Evolutionary conservation across 1,139 yeast species (phyloP).

Genomic region (Kluyveromyces sp.): DNA sequence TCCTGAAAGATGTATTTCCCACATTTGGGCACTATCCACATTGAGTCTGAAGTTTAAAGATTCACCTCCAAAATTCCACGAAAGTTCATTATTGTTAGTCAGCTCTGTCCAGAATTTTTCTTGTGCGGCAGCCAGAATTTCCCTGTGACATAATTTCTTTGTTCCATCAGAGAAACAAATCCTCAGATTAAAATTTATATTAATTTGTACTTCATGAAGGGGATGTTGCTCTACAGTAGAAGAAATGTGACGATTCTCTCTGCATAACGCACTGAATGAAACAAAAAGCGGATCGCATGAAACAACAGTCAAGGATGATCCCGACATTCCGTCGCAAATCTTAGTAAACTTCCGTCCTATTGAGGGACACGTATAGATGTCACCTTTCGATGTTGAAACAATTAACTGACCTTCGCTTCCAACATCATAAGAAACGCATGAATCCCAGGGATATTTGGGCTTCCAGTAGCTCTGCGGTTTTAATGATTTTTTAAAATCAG

Average conservation of each 20-base stretch:
- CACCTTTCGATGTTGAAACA: constrained; percentile 61
- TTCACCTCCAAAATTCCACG: constrained; percentile 8
- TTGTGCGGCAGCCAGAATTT: constrained; percentile 18
- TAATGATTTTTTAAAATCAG: constrained; percentile 1
- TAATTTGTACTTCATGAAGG: neutral
- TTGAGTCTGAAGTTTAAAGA: constrained; percentile 8
- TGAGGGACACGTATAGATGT: constrained; percentile 40
- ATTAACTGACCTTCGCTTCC: constrained; percentile 64
- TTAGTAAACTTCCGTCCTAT: constrained; percentile 2
- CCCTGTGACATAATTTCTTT: constrained; percentile 11
- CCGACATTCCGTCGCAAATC: constrained; percentile 1
- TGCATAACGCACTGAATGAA: constrained; percentile 63
- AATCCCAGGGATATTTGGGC: constrained; percentile 22
- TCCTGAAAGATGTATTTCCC: constrained; percentile 12
- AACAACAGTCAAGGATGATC: constrained; percentile 37
- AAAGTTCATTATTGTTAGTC: constrained; percentile 6
- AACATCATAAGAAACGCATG: constrained; percentile 55
- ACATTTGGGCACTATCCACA: constrained; percentile 4
- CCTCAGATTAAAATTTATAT: neutral
- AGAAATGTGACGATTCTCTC: constrained; percentile 36
- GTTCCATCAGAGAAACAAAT: neutral
- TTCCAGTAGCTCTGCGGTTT: constrained; percentile 32
- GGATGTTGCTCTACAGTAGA: constrained; percentile 15
- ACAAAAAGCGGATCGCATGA: constrained; percentile 59
- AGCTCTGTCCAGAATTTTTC: constrained; percentile 11